Evolutionary conservation across 179 eudicot genomes (phyloP).

Genomic region (Patellifolia procumbens): DNA sequence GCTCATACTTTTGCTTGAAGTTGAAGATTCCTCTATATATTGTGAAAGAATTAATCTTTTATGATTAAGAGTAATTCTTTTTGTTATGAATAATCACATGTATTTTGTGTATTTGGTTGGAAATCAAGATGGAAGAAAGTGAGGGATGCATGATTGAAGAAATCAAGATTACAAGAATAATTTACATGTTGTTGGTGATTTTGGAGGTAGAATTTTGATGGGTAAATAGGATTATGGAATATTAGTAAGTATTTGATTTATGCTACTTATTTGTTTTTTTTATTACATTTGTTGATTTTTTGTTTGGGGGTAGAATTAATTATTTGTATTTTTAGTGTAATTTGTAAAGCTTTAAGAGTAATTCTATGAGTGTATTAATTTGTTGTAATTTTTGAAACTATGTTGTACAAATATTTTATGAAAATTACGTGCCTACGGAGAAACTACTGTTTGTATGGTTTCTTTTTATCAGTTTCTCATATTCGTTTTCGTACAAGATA

Average conservation of each 20-base stretch:
- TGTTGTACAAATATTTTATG: neutral
- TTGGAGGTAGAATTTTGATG: slow-evolving; percentile 9
- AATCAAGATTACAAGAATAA: neutral
- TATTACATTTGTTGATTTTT: neutral
- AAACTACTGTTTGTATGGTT: too few species aligned
- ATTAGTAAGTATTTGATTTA: slow-evolving; percentile 4
- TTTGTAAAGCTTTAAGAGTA: slow-evolving; percentile 12
- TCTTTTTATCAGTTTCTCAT: too few species aligned
- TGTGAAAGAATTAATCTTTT: slow-evolving; percentile 1
- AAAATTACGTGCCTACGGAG: too few species aligned
- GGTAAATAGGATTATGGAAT: slow-evolving; percentile 9
- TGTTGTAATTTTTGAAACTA: neutral
- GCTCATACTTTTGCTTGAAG: slow-evolving; percentile 17
- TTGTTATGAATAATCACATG: slow-evolving; percentile 1
- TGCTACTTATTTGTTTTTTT: neutral
- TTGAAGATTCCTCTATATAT: neutral
- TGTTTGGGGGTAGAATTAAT: neutral
- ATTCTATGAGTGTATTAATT: neutral
- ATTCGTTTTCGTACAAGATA: too few species aligned
- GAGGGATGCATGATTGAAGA: neutral
- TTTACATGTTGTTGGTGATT: neutral
- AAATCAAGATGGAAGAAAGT: neutral
- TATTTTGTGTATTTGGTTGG: neutral
- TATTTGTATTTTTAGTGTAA: slow-evolving; percentile 10
- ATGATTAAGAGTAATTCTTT: slow-evolving; percentile 10